Evolutionary conservation across 306 rosid species (phyloP), one percentile per base, ranked within the genome.

Genomic region (Prunus davidiana): DNA sequence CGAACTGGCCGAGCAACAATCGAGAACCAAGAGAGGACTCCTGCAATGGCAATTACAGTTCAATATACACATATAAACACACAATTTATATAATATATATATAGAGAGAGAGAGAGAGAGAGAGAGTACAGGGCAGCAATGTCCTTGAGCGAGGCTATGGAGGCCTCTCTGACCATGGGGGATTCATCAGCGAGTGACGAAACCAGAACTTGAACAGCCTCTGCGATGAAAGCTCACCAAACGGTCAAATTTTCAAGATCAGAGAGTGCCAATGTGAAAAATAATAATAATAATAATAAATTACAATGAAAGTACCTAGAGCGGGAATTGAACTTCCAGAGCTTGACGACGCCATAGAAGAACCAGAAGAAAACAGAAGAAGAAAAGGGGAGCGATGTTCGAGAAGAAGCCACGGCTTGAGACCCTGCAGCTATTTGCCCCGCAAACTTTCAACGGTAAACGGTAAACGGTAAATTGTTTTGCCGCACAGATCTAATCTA

Each of bases 141-240:
- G 82, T 89, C 93, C 74, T 89, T 82, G 82, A 94, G 98, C 61
- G 98, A 88, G 62, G 91, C 88, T 87, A 88, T 84, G 85, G 97
- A 90, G 27, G 96, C 89, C 73, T 86, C 85, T 78, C 97, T 81
- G 72, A 94, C 98, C 49, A 85, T 25, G 19, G 91, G 77, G 68
- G 97, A 88, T 75, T 91, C 98, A 76, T 94, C 98, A 4, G 96
- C 90, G 22, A 94, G 89, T 45, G 83, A 84, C 15, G 97, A 85
- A 30, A 94, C 93, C 56, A 94, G 86, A 85, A 94, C 90, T 76
- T 91, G 96, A 32, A 94, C 91, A 16, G 97, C 97, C 75, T 94
- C 98, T 94, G 94, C 50, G 64, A 52, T 66, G 51, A 56, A 38
- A 69, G 2, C 10, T 7, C n/a, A 80, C 61, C 72, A 34, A 62